phyloP scores from a whole-genome alignment of 2,329 filamentous ascomycete species.

The Colletotrichum sp. region DNA sequence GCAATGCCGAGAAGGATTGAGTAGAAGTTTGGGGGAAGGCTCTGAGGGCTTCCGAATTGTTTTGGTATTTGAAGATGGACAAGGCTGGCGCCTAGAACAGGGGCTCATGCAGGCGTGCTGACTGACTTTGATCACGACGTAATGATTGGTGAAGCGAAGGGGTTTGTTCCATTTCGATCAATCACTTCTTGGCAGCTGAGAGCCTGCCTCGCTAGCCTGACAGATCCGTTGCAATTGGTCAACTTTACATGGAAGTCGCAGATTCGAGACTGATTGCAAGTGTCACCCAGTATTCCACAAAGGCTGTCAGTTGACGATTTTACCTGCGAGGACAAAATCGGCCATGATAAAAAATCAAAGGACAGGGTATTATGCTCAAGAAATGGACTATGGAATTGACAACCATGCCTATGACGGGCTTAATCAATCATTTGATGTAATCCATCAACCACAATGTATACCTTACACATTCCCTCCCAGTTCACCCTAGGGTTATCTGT shows the following conservation, averaged over 20 bases:
- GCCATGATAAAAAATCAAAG: accelerated
- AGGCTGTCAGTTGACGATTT: not conserved
- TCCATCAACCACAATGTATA: too few relatives aligned
- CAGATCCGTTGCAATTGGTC: not conserved
- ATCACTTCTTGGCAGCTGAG: not conserved
- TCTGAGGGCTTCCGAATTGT: not conserved
- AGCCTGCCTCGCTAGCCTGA: not conserved
- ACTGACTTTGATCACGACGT: not conserved
- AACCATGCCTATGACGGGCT: not conserved
- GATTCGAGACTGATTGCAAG: not conserved
- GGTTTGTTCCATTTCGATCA: not conserved
- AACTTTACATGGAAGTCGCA: not conserved
- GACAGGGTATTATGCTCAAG: accelerated
- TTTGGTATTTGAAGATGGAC: not conserved
- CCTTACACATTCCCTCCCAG: too few relatives aligned
- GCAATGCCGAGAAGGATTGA: not conserved
- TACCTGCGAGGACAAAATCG: not conserved
- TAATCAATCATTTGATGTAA: not conserved
- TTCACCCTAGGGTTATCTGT: too few relatives aligned
- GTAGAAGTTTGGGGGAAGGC: not conserved
- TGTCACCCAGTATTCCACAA: accelerated
- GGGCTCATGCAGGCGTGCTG: not conserved
- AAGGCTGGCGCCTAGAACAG: not conserved
- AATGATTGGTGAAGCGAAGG: not conserved
- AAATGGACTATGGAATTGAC: accelerated